phyloP scores from a whole-genome alignment of 129 eudicot genomes.

The Helianthus tuberosus region DNA sequence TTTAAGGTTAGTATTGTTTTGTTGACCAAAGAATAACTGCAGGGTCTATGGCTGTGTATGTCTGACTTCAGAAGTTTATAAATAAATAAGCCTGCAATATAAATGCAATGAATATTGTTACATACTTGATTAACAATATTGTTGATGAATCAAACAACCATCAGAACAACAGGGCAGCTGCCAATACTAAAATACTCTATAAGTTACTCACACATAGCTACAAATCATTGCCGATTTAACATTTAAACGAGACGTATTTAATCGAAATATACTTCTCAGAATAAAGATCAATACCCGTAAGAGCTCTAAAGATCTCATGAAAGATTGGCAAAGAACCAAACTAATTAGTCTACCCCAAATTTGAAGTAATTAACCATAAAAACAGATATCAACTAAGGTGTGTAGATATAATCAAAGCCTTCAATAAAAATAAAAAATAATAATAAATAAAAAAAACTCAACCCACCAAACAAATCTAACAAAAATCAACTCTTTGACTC shows the following conservation, averaged over 20 bases:
- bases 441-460: constrained; percentile 1
- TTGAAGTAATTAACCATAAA: not conserved
- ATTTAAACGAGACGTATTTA: not conserved
- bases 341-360: not conserved
- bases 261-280: not conserved
- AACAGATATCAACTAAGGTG: not conserved
- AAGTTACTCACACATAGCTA: not conserved
- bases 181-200: too few relatives aligned
- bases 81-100: constrained; percentile 21
- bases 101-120: constrained; percentile 1
- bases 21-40: constrained; percentile 5
- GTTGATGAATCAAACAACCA: constrained; percentile 7
- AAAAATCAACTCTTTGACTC: constrained; percentile 35
- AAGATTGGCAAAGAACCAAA: not conserved
- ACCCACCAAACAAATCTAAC: constrained; percentile 25
- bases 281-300: constrained; percentile 3
- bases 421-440: too few relatives aligned
- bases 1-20: constrained; percentile 10
- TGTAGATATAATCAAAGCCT: constrained; percentile 13
- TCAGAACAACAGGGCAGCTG: not conserved
- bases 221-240: not conserved
- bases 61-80: constrained; percentile 3
- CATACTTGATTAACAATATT: not conserved
- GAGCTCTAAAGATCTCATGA: constrained; percentile 14
- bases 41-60: not conserved